These are phyloP conservation scores for Phaeoacremonium minimum DNA, from an alignment of 2,329 filamentous ascomycete genomes.

Conservation along the genomic window DNA sequence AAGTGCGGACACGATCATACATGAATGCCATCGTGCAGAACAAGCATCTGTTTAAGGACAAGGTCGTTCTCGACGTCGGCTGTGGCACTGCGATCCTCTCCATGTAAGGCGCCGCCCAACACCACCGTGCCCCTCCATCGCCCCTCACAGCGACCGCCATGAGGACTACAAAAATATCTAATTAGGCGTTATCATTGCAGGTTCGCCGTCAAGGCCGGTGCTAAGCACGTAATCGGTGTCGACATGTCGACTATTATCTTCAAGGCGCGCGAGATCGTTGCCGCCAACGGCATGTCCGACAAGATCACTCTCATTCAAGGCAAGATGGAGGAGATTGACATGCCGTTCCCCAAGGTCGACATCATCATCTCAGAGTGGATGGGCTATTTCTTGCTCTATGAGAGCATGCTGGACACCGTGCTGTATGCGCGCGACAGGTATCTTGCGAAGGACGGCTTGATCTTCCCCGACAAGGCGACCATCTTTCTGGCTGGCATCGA, in stretches of 20 bases:
- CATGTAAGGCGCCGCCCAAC: constrained; percentile 62
- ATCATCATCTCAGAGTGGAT: constrained; percentile 99
- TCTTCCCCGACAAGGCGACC: constrained; percentile 98
- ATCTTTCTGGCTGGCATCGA: constrained; percentile 97
- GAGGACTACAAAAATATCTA: not conserved
- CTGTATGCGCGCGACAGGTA: constrained; percentile 94
- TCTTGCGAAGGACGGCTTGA: constrained; percentile 78
- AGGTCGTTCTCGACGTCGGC: constrained; percentile 89
- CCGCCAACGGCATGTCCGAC: constrained; percentile 83
- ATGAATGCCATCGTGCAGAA: constrained; percentile 98
- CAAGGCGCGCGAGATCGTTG: constrained; percentile 94
- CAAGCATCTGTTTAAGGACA: constrained; percentile 80
- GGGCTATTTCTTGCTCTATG: constrained; percentile 98
- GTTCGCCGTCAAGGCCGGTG: constrained; percentile 94
- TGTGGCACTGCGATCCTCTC: constrained; percentile 97
- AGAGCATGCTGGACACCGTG: constrained; percentile 98
- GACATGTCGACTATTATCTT: constrained; percentile 99
- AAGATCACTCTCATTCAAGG: constrained; percentile 98
- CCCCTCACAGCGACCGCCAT: not conserved
- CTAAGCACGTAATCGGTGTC: constrained; percentile 97
- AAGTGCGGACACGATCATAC: constrained; percentile 94
- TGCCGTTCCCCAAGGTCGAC: constrained; percentile 93
- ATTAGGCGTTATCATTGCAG: constrained; percentile 38
- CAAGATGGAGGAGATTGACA: constrained; percentile 98
- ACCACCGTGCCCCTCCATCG: not conserved